Evolutionary conservation across 495 filamentous ascomycete genomes (phyloP).

Genomic region (Parmelia sp.): DNA sequence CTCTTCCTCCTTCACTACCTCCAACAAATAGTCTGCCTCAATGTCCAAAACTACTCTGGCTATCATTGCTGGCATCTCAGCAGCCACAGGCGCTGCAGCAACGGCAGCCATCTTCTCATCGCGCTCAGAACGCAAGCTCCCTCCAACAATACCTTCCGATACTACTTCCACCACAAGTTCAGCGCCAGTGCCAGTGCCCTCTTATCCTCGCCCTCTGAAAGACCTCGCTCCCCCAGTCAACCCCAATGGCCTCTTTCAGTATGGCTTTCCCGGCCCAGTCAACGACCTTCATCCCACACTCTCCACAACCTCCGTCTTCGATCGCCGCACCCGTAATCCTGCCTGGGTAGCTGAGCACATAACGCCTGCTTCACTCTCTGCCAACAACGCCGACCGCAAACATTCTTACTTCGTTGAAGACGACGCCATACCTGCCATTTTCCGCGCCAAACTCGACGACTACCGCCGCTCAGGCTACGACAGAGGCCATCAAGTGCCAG

Average conservation of each 20-base stretch:
- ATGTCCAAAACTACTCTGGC: constrained; percentile 88
- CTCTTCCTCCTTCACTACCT: neutral
- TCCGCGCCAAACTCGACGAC: constrained; percentile 84
- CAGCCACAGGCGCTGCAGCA: constrained; percentile 77
- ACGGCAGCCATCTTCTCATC: constrained; percentile 74
- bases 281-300: constrained; percentile 69
- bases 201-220: constrained; percentile 38
- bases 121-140: constrained; percentile 43
- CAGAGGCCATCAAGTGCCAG: constrained; percentile 77
- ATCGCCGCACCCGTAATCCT: constrained; percentile 87
- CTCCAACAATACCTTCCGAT: constrained; percentile 26
- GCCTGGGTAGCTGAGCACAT: constrained; percentile 97
- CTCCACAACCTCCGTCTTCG: constrained; percentile 77
- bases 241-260: constrained; percentile 85
- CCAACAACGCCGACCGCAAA: constrained; percentile 73
- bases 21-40: constrained; percentile 4
- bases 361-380: constrained; percentile 74
- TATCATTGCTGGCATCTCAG: constrained; percentile 80
- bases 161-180: constrained; percentile 22
- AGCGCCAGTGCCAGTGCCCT: constrained; percentile 34
- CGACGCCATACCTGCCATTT: constrained; percentile 66
- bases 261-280: constrained; percentile 91
- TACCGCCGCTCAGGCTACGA: constrained; percentile 85
- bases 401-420: constrained; percentile 83
- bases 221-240: constrained; percentile 55